Percentiles rank a stretch among this genome's conserved stretches.
Conservation (phyloP, 2,329 filamentous ascomycete species). For the Fusarium sp. region DNA sequence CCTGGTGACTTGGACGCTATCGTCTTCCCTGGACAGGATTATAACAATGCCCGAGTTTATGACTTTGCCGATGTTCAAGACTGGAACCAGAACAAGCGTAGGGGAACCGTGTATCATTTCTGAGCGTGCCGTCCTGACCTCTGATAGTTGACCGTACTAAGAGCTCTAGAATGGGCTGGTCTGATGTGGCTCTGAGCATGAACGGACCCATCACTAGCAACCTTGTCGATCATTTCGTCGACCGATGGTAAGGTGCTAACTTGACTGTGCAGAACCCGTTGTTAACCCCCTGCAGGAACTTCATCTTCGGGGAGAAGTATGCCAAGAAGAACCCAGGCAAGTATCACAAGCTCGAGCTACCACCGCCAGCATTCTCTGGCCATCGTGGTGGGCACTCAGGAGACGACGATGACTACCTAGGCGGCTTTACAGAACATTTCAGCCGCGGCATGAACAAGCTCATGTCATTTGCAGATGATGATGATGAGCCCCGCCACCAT, state of each 20-base stretch:
- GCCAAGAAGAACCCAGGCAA: conserved; percentile 58
- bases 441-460: conserved; percentile 51
- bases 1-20: conserved; percentile 77
- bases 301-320: conserved; percentile 86
- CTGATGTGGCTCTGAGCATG: conserved; percentile 80
- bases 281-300: conserved; percentile 64
- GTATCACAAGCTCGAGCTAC: conserved; percentile 50
- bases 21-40: conserved; percentile 89
- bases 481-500: conserved; percentile 33
- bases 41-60: conserved; percentile 85
- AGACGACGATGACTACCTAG: conserved; percentile 50
- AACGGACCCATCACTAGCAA: conserved; percentile 77
- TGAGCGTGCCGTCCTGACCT: background rate
- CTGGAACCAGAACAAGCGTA: conserved; percentile 82
- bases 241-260: conserved; percentile 69
- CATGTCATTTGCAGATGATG: conserved; percentile 47
- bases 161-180: conserved; percentile 91
- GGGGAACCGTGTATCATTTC: conserved; percentile 22
- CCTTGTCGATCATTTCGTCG: conserved; percentile 78
- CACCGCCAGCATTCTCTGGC: conserved; percentile 5
- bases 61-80: conserved; percentile 80
- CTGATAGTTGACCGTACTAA: conserved; percentile 72
- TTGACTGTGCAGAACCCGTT: accelerated
- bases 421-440: conserved; percentile 55
- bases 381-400: conserved; percentile 34